Evolutionary conservation across 805 yeast species (phyloP), one percentile per base, ranked within the genome.

Genomic region (Torulaspora indica): DNA sequence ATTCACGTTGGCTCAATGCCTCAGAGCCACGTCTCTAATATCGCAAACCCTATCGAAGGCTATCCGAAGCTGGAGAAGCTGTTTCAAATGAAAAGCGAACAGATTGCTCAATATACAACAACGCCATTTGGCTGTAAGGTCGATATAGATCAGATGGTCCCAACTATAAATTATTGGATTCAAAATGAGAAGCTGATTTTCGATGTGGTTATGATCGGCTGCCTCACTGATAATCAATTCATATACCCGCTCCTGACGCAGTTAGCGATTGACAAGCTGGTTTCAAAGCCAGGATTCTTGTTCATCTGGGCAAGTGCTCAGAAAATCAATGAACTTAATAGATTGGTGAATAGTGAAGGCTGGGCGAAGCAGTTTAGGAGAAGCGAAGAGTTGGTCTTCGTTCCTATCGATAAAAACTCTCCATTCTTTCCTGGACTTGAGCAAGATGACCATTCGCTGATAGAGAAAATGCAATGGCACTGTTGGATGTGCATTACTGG

Each of bases 401-500:
- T 87, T 10, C 87, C 91, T 1, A 73, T 77, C n/a, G 78, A 79
- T 49, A 75, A 75, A 46, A 63, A 75, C 23, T 82, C 93, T 0
- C 79, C 79, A 1, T 79, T 77, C 57, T 81, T 77, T 50, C 93
- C 93, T 0, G 72, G 73, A 2, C 75, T 76, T 31, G 73, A 74
- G 7, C 64, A 67, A 2, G 74, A 74, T 44, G 77, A 74, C 13
- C 70, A 71, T 27, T 54, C 72, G 1, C 60, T 85, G 20, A 72
- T 85, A 43, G 80, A 78, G 47, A 78, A 81, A 46, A 80, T 85
- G 64, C 93, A 85, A 66, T 90, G 96, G 96, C 97, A 91, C 66
- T 90, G 97, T 57, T 85, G 96, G 85, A 89, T 90, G 96, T 91
- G 96, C 55, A 85, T 90, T 42, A 90, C 95, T 2, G 97, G 97